phyloP scores from a whole-genome alignment of 305 asterid species.

The Fraxinus latifolia region DNA sequence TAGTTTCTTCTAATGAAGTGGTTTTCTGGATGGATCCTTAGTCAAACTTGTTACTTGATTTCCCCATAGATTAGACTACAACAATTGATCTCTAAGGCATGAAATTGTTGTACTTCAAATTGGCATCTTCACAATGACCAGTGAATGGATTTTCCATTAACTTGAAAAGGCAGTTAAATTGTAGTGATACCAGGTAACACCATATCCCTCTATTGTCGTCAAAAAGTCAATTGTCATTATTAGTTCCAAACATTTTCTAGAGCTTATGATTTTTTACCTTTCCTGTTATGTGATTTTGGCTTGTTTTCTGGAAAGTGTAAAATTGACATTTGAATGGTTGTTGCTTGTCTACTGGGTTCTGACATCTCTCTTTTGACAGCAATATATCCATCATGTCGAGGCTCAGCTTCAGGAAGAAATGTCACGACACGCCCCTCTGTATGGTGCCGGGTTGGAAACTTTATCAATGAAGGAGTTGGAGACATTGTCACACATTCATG shows the following conservation, averaged over 20 bases:
- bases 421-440: conserved; percentile 94
- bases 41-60: neutral
- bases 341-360: conserved; percentile 4
- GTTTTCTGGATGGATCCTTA: neutral
- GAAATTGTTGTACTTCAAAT: neutral
- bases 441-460: conserved; percentile 90
- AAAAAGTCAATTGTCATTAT: neutral
- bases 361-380: conserved; percentile 43
- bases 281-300: neutral
- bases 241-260: neutral
- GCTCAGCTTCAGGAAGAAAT: conserved; percentile 91
- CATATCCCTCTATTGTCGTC: neutral
- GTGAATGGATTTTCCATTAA: neutral
- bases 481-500: conserved; percentile 81
- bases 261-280: neutral
- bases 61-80: neutral
- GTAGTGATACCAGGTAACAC: neutral
- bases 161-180: neutral
- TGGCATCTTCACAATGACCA: neutral
- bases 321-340: neutral
- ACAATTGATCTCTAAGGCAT: neutral
- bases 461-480: conserved; percentile 88
- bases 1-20: neutral
- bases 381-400: conserved; percentile 78
- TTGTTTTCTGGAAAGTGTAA: neutral